These are phyloP conservation scores for Plasmodium gallinaceum DNA, from an alignment of 169 alveolate species.

Conservation along the genomic window DNA sequence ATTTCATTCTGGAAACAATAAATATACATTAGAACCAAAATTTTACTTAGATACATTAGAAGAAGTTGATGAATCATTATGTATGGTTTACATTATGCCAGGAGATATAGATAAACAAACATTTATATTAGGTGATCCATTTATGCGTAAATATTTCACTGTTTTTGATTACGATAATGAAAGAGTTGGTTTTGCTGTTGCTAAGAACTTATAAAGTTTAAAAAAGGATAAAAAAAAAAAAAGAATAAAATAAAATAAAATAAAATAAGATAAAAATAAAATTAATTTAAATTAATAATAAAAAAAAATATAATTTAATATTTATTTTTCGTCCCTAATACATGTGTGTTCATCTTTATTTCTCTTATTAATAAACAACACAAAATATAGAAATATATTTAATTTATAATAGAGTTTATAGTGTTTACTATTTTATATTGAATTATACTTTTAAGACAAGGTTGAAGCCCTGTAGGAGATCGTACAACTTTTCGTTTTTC, in stretches of 20 bases:
- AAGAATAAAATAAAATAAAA: neutral
- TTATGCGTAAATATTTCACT: constrained; percentile 77
- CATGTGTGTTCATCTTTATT: too few species aligned
- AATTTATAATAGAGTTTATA: too few species aligned
- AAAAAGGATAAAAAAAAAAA: neutral
- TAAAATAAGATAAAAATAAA: neutral
- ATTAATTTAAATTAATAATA: neutral
- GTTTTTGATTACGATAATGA: constrained; percentile 75
- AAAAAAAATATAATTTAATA: too few species aligned
- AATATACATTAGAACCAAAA: constrained; percentile 67
- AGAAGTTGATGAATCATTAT: constrained; percentile 22
- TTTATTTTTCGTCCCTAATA: too few species aligned
- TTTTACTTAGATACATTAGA: constrained; percentile 25
- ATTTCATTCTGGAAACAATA: constrained; percentile 23
- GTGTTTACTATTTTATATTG: too few species aligned
- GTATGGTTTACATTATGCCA: constrained; percentile 25
- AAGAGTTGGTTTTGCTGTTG: constrained; percentile 70
- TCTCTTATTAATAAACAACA: too few species aligned
- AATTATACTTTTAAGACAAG: too few species aligned
- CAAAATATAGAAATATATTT: too few species aligned
- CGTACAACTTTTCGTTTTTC: too few species aligned
- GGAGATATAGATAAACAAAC: constrained; percentile 42
- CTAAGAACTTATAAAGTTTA: constrained; percentile 38
- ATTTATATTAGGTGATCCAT: constrained; percentile 76
- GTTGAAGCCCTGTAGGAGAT: too few species aligned